Evolutionary conservation across 495 filamentous ascomycete species (phyloP).

Genomic region (Neurospora africana): DNA sequence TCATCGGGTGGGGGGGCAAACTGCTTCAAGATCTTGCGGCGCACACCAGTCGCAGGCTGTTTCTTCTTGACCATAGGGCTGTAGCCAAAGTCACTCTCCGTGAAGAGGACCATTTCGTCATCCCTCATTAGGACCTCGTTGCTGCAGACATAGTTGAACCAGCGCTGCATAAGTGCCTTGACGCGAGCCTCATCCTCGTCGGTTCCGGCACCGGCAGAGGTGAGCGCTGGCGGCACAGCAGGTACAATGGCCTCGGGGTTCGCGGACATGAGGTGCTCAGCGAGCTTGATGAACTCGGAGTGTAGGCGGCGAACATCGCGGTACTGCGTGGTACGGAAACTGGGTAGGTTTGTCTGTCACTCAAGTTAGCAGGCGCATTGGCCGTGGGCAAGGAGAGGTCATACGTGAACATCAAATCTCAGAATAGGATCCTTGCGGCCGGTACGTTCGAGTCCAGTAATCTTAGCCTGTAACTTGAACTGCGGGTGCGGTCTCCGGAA

Average conservation of each 20-base stretch:
- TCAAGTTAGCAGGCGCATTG: slow-evolving; percentile 6
- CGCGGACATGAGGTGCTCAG: slow-evolving; percentile 85
- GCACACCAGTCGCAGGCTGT: slow-evolving; percentile 92
- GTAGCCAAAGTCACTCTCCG: slow-evolving; percentile 97
- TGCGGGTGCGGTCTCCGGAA: slow-evolving; percentile 44
- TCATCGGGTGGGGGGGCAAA: slow-evolving; percentile 97
- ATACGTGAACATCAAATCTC: slow-evolving; percentile 93
- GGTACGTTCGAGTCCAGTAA: slow-evolving; percentile 83
- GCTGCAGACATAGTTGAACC: slow-evolving; percentile 84
- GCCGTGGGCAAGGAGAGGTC: slow-evolving; percentile 16
- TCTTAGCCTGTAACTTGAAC: slow-evolving; percentile 85
- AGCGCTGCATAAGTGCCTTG: slow-evolving; percentile 80
- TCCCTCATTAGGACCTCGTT: slow-evolving; percentile 91
- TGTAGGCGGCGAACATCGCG: slow-evolving; percentile 93
- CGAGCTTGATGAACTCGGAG: slow-evolving; percentile 89
- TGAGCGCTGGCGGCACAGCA: slow-evolving; percentile 83
- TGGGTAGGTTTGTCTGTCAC: slow-evolving; percentile 84
- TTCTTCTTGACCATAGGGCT: slow-evolving; percentile 90
- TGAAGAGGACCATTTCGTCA: slow-evolving; percentile 93
- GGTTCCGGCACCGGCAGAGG: slow-evolving; percentile 88
- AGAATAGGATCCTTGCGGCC: slow-evolving; percentile 93
- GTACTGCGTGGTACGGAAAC: slow-evolving; percentile 95
- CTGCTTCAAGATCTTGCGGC: slow-evolving; percentile 92
- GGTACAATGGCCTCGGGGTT: slow-evolving; percentile 97
- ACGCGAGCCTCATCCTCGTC: slow-evolving; percentile 91